Percentiles rank a stretch among this genome's conserved stretches.
These are phyloP conservation scores for Cladosporium sphaerospermum DNA, from an alignment of 2,329 filamentous ascomycete species.

Conservation along the genomic window DNA sequence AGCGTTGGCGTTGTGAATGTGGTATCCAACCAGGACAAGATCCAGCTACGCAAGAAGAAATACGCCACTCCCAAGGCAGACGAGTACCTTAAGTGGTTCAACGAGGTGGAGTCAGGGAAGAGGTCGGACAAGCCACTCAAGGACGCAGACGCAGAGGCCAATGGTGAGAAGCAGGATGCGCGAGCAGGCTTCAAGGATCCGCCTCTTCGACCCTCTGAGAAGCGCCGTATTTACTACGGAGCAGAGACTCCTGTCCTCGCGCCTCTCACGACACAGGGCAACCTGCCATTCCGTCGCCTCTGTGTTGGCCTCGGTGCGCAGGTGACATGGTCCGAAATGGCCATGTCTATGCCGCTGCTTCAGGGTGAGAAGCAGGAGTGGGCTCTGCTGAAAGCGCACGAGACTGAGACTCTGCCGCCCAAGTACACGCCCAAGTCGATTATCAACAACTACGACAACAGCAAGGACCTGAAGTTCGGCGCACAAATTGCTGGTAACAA, in stretches of 20 bases:
- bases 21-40: slow-evolving; percentile 63
- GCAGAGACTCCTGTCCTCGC: slow-evolving; percentile 90
- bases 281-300: slow-evolving; percentile 85
- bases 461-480: slow-evolving; percentile 79
- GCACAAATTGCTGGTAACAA: slow-evolving; percentile 90
- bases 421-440: slow-evolving; percentile 55
- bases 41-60: slow-evolving; percentile 67
- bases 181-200: slow-evolving; percentile 78
- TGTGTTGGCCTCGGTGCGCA: slow-evolving; percentile 86
- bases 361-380: slow-evolving; percentile 89
- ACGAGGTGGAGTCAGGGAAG: slow-evolving; percentile 48
- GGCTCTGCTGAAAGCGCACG: slow-evolving; percentile 89
- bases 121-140: slow-evolving; percentile 18
- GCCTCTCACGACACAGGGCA: slow-evolving; percentile 92
- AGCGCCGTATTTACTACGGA: slow-evolving; percentile 88
- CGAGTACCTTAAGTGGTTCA: slow-evolving; percentile 69
- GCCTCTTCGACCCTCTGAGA: slow-evolving; percentile 85
- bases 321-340: slow-evolving; percentile 97
- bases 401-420: slow-evolving; percentile 70
- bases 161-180: slow-evolving; percentile 54
- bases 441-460: slow-evolving; percentile 72
- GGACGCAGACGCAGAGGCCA: slow-evolving; percentile 14
- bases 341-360: slow-evolving; percentile 80
- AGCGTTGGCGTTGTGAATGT: slow-evolving; percentile 68
- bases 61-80: slow-evolving; percentile 67